Percentiles rank a stretch among this genome's conserved stretches.
These are phyloP conservation scores for Cutaneotrichosporon spelunceum DNA, from an alignment of 1,284 basidiomycete species.

Conservation along the genomic window DNA sequence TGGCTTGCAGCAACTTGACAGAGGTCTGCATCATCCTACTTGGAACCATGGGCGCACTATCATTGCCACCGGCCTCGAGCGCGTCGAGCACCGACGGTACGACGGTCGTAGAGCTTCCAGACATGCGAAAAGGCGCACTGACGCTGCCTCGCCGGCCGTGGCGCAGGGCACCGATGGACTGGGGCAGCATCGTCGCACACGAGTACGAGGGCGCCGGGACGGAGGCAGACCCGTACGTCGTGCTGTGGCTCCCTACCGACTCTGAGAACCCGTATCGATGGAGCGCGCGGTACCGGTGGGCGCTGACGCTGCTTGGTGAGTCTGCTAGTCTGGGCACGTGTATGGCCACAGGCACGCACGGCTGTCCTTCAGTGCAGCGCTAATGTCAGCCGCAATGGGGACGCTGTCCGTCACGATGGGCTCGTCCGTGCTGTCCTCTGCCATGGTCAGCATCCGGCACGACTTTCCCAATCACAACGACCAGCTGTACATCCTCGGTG, in stretches of 20 bases:
- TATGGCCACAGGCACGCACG: background rate
- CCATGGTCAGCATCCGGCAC: slow-evolving; percentile 25
- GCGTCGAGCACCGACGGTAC: slow-evolving; percentile 1
- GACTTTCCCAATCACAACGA: slow-evolving; percentile 27
- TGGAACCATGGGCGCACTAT: background rate
- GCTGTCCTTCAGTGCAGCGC: background rate
- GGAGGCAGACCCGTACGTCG: slow-evolving; percentile 46
- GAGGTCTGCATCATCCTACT: background rate
- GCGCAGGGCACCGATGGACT: slow-evolving; percentile 12
- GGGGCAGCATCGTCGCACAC: slow-evolving; percentile 7
- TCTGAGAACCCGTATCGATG: slow-evolving; percentile 36
- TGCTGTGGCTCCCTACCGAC: slow-evolving; percentile 37
- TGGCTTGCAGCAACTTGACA: no score
- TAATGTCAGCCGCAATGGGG: slow-evolving; percentile 20
- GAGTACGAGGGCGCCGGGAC: slow-evolving; percentile 38
- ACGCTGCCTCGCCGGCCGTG: slow-evolving; percentile 11
- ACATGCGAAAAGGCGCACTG: background rate
- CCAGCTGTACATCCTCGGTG: slow-evolving; percentile 21
- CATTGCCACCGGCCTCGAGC: background rate
- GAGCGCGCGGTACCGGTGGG: slow-evolving; percentile 33
- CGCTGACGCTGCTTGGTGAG: slow-evolving; percentile 22
- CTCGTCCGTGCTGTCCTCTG: slow-evolving; percentile 27
- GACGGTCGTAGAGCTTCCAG: background rate
- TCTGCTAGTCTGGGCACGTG: background rate
- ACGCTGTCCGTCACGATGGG: slow-evolving; percentile 30